Base-by-base conservation (phyloP, 306 rosid genomes). In the Senna tora region DNA sequence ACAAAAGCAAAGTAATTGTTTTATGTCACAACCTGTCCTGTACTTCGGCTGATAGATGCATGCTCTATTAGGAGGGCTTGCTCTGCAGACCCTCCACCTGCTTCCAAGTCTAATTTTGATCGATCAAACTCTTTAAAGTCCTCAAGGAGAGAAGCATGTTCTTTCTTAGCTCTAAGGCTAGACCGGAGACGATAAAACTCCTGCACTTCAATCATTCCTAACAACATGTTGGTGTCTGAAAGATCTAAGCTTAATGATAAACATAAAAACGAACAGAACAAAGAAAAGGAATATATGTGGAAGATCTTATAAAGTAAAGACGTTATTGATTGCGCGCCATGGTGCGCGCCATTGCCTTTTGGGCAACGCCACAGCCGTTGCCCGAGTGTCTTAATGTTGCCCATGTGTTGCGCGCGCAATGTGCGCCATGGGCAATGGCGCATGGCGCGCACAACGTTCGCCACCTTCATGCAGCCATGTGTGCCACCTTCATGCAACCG, bases 61-160 rank as follows among this genome's bases (percentile, higher is more conserved):
- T 75, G 89, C 76, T 93, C 97, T 83, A 79, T 93, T 52, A 90
- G 80, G 67, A 93, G 96, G 36, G 88, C 67, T 71, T 85, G 90
- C 75, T 89, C 92, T 5, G 83, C 75, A 51, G 90, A 82, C 33
- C 74, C 96, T 38, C 54, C 76, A 62, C 91, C 96, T 9, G 77
- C 90, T 88, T 93, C 97, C 81, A 93, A 76, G 66, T 93, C 98
- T 73, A 89, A 80, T 80, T 89, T 84, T 72, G 98, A 69, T 14
- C 97, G 89, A 83, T 93, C 98, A 62, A 93, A 93, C 77, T 93
- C 97, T 79, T 88, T 93, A 73, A 93, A 93, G 84, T 90, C 96
- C 17, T 93, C 98, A 33, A 93, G 83, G 19, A 93, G 96, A 39
- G 96, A 93, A 79, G 97, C 96, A 32, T 89, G 98, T 46, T 93